A percentile compares a stretch with the other conserved stretches of the same genome.
Conservation (phyloP, 176 grass and related monocot species). For the Carex kokanica region DNA sequence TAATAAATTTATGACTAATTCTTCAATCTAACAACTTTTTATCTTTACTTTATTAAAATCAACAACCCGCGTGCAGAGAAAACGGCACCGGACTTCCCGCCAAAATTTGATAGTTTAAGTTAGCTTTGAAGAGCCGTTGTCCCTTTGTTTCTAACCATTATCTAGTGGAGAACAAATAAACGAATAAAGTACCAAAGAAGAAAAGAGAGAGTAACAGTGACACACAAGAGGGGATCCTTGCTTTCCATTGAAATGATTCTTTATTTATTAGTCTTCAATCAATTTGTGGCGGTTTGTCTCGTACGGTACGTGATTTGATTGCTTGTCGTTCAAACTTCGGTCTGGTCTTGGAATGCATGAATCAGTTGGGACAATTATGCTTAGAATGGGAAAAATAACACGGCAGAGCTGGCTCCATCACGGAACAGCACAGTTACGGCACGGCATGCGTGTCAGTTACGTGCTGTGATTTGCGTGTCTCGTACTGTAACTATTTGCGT, state of each 20-base stretch:
- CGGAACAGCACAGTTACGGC: too few relatives aligned
- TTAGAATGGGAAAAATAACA: too few relatives aligned
- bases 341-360: not conserved
- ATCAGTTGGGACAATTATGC: not conserved
- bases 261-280: not conserved
- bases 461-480: too few relatives aligned
- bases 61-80: not conserved
- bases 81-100: not conserved
- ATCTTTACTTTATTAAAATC: not conserved
- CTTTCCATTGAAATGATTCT: not conserved
- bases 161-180: not conserved
- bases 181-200: not conserved
- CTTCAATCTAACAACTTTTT: not conserved
- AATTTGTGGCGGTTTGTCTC: too few relatives aligned
- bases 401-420: too few relatives aligned
- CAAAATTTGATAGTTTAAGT: not conserved
- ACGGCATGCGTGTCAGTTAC: too few relatives aligned
- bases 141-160: not conserved
- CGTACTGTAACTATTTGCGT: too few relatives aligned
- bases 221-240: not conserved
- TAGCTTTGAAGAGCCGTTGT: not conserved
- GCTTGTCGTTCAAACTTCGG: not conserved
- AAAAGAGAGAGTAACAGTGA: not conserved
- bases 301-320: not conserved
- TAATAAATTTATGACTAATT: not conserved